phyloP scores from a whole-genome alignment of 805 yeast species.

The Torulaspora maleeae region DNA sequence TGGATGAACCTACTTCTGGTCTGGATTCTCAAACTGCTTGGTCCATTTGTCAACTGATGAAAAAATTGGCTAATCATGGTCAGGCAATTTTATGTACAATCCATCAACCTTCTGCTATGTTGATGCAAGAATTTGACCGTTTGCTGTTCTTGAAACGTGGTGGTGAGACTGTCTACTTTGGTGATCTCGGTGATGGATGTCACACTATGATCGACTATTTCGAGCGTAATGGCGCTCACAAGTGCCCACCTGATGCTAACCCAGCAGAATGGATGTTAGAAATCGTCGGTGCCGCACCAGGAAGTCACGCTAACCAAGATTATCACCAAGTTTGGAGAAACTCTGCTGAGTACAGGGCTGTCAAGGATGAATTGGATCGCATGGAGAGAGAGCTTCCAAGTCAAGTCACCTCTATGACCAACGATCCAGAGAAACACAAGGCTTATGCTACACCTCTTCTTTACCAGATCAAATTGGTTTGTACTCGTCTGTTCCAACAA shows the following conservation, averaged over 20 bases:
- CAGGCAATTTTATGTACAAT: conserved; percentile 70
- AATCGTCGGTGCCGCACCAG: conserved; percentile 79
- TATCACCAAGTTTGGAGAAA: conserved; percentile 73
- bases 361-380: conserved; percentile 52
- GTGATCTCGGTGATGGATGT: conserved; percentile 59
- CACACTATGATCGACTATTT: conserved; percentile 57
- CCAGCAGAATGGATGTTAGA: conserved; percentile 94
- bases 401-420: conserved; percentile 33
- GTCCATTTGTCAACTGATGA: conserved; percentile 58
- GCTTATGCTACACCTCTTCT: conserved; percentile 44
- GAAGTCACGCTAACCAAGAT: conserved; percentile 67
- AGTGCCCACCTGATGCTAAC: conserved; percentile 65
- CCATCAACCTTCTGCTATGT: conserved; percentile 80
- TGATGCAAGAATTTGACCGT: conserved; percentile 74
- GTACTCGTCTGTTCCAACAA: conserved; percentile 55
- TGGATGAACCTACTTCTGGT: conserved; percentile 69
- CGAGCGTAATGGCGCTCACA: conserved; percentile 58
- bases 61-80: conserved; percentile 54
- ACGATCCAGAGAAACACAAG: conserved; percentile 29
- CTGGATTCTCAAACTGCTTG: conserved; percentile 65
- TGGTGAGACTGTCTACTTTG: conserved; percentile 72
- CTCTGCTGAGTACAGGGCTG: conserved; percentile 56
- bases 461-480: conserved; percentile 44
- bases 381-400: conserved; percentile 59
- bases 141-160: conserved; percentile 64